These are phyloP conservation scores for Termitomyces sp. DNA, from an alignment of 768 basidiomycete genomes.

Conservation along the genomic window DNA sequence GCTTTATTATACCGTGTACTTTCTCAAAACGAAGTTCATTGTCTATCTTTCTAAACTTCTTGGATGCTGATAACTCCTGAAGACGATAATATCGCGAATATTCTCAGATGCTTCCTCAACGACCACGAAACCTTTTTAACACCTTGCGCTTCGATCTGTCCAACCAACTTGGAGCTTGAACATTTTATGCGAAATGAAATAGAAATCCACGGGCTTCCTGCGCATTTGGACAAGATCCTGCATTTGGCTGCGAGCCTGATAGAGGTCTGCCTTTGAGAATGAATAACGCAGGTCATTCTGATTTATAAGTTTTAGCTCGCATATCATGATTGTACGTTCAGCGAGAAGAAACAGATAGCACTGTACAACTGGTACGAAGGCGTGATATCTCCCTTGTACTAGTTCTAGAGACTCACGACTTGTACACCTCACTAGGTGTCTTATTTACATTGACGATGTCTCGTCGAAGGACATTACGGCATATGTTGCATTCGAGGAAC, in stretches of 20 bases:
- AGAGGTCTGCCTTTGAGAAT: conserved; percentile 2
- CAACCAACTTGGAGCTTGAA: conserved; percentile 8
- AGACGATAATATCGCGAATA: neutral
- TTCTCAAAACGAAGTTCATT: neutral
- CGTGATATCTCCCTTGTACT: no score
- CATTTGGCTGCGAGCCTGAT: conserved; percentile 11
- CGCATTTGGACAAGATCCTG: conserved; percentile 6
- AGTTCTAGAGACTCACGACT: neutral
- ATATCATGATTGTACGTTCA: conserved; percentile 14
- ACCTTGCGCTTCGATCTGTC: neutral
- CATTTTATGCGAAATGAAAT: conserved; percentile 9
- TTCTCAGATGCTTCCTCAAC: conserved; percentile 5
- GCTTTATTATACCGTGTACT: neutral
- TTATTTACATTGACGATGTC: conserved; percentile 18
- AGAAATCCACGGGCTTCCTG: neutral
- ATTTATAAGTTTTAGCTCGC: conserved; percentile 9
- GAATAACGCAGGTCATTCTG: neutral
- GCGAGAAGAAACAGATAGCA: conserved; percentile 14
- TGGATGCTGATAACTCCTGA: neutral
- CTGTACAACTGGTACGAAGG: conserved; percentile 16
- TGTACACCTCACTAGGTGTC: conserved; percentile 7
- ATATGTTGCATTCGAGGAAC: conserved; percentile 13
- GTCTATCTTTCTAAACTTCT: neutral
- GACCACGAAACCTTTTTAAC: neutral
- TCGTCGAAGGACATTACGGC: conserved; percentile 4